Conservation (phyloP, 2,329 filamentous ascomycete species). For the Beauveria sp. region DNA sequence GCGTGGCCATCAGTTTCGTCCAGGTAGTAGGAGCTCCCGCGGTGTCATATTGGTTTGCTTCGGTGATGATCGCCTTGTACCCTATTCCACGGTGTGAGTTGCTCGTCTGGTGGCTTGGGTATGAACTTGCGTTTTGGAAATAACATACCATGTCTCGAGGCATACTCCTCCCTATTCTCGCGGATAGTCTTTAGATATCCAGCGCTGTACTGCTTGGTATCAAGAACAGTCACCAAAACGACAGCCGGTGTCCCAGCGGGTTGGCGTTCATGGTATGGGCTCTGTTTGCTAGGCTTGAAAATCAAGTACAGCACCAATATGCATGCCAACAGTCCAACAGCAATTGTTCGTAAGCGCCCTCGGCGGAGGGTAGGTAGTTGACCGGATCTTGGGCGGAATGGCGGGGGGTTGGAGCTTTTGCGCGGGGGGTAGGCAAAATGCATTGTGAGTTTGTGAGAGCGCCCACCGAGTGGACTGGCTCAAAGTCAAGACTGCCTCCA, state of each 20-base stretch:
- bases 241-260: conserved; percentile 52
- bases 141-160: conserved; percentile 67
- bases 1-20: conserved; percentile 75
- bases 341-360: conserved; percentile 53
- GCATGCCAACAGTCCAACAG: conserved; percentile 45
- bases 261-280: conserved; percentile 27
- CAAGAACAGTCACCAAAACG: conserved; percentile 81
- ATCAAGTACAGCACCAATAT: conserved; percentile 56
- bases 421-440: conserved; percentile 85
- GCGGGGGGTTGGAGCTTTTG: conserved; percentile 70
- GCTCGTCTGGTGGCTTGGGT: neutral
- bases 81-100: conserved; percentile 40
- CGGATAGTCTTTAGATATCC: conserved; percentile 66
- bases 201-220: conserved; percentile 54
- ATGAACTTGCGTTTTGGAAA: neutral
- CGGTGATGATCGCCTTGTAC: conserved; percentile 78
- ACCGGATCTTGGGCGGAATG: conserved; percentile 57
- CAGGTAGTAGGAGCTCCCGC: conserved; percentile 54
- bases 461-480: neutral
- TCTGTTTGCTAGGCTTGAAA: conserved; percentile 26
- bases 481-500: neutral
- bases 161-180: conserved; percentile 80
- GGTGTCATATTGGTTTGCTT: conserved; percentile 67
- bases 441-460: conserved; percentile 42
- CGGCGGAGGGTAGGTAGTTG: conserved; percentile 48